Evolutionary conservation across 805 yeast genomes (phyloP).

Genomic region (Monosporozyma aerobia): DNA sequence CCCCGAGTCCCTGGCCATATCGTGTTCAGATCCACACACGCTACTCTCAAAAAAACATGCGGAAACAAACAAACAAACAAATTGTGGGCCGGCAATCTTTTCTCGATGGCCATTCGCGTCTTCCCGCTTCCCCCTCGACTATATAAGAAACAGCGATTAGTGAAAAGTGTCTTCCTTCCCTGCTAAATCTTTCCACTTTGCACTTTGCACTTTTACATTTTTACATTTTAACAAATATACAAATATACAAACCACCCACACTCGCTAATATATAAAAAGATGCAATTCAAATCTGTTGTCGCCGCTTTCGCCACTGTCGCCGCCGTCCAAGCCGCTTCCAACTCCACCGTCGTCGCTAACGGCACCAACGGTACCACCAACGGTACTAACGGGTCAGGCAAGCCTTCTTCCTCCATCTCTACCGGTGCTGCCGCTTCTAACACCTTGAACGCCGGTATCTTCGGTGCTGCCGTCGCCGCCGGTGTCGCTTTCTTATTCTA

Average conservation of each 20-base stretch:
- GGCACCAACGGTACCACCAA: constrained; percentile 30
- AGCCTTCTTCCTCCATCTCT: constrained; percentile 22
- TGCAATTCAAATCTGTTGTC: constrained; percentile 66
- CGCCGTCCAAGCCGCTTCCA: constrained; percentile 50
- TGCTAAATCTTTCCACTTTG: not conserved
- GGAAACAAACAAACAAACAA: too few species aligned
- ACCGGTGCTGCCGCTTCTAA: constrained; percentile 45
- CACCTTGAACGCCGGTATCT: constrained; percentile 60
- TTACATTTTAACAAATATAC: not conserved
- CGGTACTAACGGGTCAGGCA: constrained; percentile 22
- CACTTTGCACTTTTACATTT: not conserved
- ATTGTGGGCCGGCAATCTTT: too few species aligned
- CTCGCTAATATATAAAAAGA: constrained; percentile 21
- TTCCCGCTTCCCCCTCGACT: too few species aligned
- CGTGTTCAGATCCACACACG: too few species aligned
- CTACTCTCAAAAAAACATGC: too few species aligned
- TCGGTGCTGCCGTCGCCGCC: constrained; percentile 81
- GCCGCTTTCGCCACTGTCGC: constrained; percentile 63
- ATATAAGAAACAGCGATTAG: too few species aligned
- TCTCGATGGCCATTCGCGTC: too few species aligned
- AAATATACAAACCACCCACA: not conserved
- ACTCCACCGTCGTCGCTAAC: constrained; percentile 29
- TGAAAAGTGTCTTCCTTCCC: too few species aligned
- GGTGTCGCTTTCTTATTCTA: constrained; percentile 52
- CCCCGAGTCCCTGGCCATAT: too few species aligned